Evolutionary conservation across 805 yeast species (phyloP).

Genomic region (Saccharomycopsis fermentans): DNA sequence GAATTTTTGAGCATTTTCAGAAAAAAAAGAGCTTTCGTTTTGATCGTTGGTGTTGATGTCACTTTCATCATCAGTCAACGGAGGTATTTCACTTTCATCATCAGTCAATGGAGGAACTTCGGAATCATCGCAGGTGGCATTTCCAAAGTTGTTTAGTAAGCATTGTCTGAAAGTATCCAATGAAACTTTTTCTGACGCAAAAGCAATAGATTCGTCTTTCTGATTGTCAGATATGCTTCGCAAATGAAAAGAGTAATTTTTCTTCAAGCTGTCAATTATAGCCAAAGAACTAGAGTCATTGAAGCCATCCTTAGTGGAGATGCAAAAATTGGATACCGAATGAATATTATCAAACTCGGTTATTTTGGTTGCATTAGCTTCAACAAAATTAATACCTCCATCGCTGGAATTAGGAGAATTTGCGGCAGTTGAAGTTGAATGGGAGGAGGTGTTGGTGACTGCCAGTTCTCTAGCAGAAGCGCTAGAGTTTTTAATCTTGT

Average conservation of each 20-base stretch:
- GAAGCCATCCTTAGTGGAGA: background rate
- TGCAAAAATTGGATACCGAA: too few relatives aligned
- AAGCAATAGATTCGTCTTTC: background rate
- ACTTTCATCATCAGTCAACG: background rate
- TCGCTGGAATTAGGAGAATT: too few relatives aligned
- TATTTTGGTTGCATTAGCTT: too few relatives aligned
- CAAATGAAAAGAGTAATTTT: background rate
- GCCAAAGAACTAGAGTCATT: background rate
- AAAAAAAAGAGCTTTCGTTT: background rate
- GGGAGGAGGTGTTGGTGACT: background rate
- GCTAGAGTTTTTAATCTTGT: background rate
- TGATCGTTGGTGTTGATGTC: background rate
- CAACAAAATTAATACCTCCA: too few relatives aligned
- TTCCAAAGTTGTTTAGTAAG: background rate
- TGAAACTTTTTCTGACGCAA: background rate
- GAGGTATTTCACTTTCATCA: background rate
- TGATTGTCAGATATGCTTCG: background rate
- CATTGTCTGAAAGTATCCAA: background rate
- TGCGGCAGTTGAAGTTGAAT: too few relatives aligned
- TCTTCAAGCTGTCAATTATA: background rate
- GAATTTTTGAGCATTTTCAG: constrained; percentile 7
- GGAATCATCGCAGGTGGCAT: background rate
- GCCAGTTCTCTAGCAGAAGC: background rate
- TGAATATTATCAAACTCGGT: too few relatives aligned
- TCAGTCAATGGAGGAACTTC: background rate